Evolutionary conservation across 371 early-diverging fungal genomes (phyloP), one percentile per base, ranked within the genome.

Genomic region (Entomophthora muscae): DNA sequence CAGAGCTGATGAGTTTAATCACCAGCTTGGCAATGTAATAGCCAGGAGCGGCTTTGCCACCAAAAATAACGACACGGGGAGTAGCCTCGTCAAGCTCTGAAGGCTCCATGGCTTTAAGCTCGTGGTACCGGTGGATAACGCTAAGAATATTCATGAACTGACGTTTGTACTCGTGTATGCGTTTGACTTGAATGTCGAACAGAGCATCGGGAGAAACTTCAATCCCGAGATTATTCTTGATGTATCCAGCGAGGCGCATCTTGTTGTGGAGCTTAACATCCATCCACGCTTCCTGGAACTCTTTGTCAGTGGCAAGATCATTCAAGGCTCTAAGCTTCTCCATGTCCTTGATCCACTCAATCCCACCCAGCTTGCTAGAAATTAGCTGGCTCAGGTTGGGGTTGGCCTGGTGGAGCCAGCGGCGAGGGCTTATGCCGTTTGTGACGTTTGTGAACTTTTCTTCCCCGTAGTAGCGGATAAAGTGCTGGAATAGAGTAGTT

Each of bases 121-220:
- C 65, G 68, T 81, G 71, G 78, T 94, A 94, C 64, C 91, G 88
- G 71, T 90, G 80, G 68, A 93, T 91, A 61, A 91, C 91, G 54
- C 83, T 73, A 57, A 94, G 73, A 66, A 94, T 91, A 76, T 94
- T 94, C 90, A 94, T 89, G 72, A 88, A 90, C 77, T 94, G 95
- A 66, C 95, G 89, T 79, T 94, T 93, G 77, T 93, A 94, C 75
- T 93, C 95, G 73, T 94, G 95, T 67, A 93, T 85, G 73, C 94
- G 87, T 78, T 91, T 93, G 69, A 91, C 92, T 73, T 93, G 93
- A 64, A 92, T 80, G 72, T 94, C 95, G 72, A 93, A 94, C 63
- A 93, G 71, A 0, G 93, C 86, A 64, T 90, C 77, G 24, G 91
- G 79, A 65, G 75, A 77, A 53, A 93, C 88, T n/a, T 72, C 69